Conservation (phyloP, 1,284 basidiomycete species). For the Naganishia liquefaciens region DNA sequence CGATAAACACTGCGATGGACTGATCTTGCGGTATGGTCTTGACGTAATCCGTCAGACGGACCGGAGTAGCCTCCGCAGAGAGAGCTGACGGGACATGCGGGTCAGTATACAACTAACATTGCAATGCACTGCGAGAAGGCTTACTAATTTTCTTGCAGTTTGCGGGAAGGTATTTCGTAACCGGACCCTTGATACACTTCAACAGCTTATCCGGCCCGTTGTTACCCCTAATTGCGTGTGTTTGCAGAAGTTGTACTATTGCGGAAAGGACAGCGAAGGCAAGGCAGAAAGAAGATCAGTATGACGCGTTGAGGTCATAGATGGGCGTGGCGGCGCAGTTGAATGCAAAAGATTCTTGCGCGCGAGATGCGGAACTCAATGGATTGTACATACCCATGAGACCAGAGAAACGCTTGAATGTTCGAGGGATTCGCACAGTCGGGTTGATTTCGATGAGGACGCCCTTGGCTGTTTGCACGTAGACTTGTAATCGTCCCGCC, state of each 20-base stretch:
- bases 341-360: constrained; percentile 1
- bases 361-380: constrained; percentile 1
- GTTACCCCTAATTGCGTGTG: constrained; percentile 89
- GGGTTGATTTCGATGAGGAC: constrained; percentile 99
- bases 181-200: constrained; percentile 97
- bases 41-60: constrained; percentile 80
- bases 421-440: constrained; percentile 93
- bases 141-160: constrained; percentile 94
- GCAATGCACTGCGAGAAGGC: constrained; percentile 41
- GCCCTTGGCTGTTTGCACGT: constrained; percentile 96
- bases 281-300: constrained; percentile 16
- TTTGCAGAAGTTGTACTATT: constrained; percentile 93
- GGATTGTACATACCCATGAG: constrained; percentile 77
- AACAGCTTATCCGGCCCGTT: constrained; percentile 96
- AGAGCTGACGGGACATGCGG: constrained; percentile 62
- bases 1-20: constrained; percentile 91
- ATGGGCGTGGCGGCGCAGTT: background rate
- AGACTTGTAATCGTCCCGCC: constrained; percentile 93
- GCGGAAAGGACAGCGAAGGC: background rate
- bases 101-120: too few relatives aligned
- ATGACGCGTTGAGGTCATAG: constrained; percentile 34
- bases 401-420: constrained; percentile 97
- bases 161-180: constrained; percentile 90
- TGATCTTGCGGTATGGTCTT: constrained; percentile 80
- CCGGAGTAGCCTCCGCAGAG: constrained; percentile 84